Conservation (phyloP, 345 rosid species). For the Ceriops decandra region DNA sequence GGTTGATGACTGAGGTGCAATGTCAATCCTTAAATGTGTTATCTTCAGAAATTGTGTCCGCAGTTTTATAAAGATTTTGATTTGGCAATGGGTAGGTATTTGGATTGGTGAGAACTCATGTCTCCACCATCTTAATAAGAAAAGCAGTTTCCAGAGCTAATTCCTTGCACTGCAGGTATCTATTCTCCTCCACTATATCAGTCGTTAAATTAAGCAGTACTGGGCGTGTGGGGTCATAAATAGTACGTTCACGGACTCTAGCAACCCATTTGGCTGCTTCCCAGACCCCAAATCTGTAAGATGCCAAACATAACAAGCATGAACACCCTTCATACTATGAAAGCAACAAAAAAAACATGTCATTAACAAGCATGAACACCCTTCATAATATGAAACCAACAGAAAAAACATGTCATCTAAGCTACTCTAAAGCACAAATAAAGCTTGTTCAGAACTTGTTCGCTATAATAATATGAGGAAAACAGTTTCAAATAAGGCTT, state of each 20-base stretch:
- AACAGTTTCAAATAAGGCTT: slow-evolving; percentile 2
- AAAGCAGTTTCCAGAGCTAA: slow-evolving; percentile 73
- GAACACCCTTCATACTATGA: background rate
- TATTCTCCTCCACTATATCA: slow-evolving; percentile 86
- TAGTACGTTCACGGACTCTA: slow-evolving; percentile 65
- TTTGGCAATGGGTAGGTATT: background rate
- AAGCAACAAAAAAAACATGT: background rate
- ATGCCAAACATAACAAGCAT: background rate
- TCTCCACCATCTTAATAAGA: slow-evolving; percentile 64
- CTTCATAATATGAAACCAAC: background rate
- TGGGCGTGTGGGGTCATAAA: slow-evolving; percentile 61
- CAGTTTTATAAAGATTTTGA: background rate
- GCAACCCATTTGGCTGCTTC: slow-evolving; percentile 95
- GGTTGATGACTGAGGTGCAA: background rate
- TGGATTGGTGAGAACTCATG: slow-evolving; percentile 20
- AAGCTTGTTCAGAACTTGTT: background rate
- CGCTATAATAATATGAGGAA: background rate
- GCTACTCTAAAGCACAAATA: too few species aligned
- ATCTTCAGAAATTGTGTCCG: background rate
- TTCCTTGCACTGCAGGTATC: slow-evolving; percentile 71
- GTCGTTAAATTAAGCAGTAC: slow-evolving; percentile 63
- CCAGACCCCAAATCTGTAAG: slow-evolving; percentile 81
- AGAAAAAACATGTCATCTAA: background rate
- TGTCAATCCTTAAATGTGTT: too few species aligned
- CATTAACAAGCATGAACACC: background rate